Base-by-base conservation (phyloP, 306 rosid species). In the Betula pendula region DNA sequence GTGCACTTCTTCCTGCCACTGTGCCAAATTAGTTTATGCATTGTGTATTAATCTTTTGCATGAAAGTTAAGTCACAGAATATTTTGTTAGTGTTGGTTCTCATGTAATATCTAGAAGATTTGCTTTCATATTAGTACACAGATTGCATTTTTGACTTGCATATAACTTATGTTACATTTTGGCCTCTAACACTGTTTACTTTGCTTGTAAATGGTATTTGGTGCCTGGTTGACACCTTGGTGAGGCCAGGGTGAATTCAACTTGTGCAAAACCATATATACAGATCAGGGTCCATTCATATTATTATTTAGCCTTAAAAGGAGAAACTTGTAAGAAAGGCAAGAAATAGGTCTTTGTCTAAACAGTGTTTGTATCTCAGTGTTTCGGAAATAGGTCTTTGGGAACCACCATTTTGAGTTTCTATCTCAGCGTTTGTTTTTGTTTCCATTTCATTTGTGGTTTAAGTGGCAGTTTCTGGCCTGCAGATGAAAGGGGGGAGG, bases 1-100 rank as follows among this genome's bases (percentile, higher is more conserved):
- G 83, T 80, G 71, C n/a, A 72, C 75, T 70, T 80, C 60, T 38
- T 20, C 74, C 76, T 3, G 6, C 52, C 47, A 20, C 40, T 27
- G 16, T 62, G 62, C 44, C 75, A 68, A 72, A 33, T 74, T 49
- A 40, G 45, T 62, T 40, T 27, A 24, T 60, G 6, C 17, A 45
- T 78, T 56, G 72, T 63, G 25, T 13, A n/a, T 76, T 74, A 69
- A 72, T 52, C 38, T 16, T 35, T 58, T 38, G 49, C 1, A n/a
- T 53, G 60, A 20, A 6, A 49, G n/a, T 49, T 4, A 47, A 47
- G 7, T 49, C 7, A 17, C 19, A 49, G 16, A 38, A 15, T 14
- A 4, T 49, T 55, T 55, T 55, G 14, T 20, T 55, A 45, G 15
- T 55, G 15, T 55, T 55, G 33, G 62, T 22, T 22, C 62, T 22